phyloP scores from a whole-genome alignment of 495 filamentous ascomycete species.

The Lepraria neglecta region DNA sequence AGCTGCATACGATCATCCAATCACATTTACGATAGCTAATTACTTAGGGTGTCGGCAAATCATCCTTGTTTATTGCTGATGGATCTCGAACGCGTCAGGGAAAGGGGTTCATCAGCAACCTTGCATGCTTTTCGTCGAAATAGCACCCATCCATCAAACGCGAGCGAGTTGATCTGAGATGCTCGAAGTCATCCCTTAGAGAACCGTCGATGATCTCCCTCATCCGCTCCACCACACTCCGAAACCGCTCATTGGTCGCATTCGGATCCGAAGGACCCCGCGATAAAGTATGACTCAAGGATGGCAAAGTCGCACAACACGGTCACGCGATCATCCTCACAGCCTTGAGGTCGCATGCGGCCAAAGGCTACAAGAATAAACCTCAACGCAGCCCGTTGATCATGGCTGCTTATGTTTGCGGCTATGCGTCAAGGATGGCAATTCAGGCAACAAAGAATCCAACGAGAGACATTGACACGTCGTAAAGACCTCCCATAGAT shows the following conservation, averaged over 20 bases:
- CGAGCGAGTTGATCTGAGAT: not conserved
- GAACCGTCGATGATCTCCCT: not conserved
- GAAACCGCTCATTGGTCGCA: constrained; percentile 11
- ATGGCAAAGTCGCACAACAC: not conserved
- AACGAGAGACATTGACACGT: not conserved
- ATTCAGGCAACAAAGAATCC: not conserved
- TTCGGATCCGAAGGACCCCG: not conserved
- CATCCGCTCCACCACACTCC: not conserved
- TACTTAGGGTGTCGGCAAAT: constrained; percentile 8
- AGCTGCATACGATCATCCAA: not conserved
- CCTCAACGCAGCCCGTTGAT: not conserved
- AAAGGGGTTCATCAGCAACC: constrained; percentile 6
- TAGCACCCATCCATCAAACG: not conserved
- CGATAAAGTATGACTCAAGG: constrained; percentile 5
- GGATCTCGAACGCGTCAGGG: constrained; percentile 3
- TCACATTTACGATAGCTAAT: not conserved
- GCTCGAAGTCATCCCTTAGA: not conserved
- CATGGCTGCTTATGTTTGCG: not conserved
- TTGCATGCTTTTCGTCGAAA: constrained; percentile 6
- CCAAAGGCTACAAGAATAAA: not conserved
- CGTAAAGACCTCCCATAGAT: no score
- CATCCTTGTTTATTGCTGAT: constrained; percentile 14
- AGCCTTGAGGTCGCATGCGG: constrained; percentile 5
- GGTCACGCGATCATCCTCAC: constrained; percentile 9
- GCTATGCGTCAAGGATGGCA: no score